Evolutionary conservation across 2,329 filamentous ascomycete species (phyloP), one percentile per base, ranked within the genome.

Genomic region (Paraconiothyrium sp.): DNA sequence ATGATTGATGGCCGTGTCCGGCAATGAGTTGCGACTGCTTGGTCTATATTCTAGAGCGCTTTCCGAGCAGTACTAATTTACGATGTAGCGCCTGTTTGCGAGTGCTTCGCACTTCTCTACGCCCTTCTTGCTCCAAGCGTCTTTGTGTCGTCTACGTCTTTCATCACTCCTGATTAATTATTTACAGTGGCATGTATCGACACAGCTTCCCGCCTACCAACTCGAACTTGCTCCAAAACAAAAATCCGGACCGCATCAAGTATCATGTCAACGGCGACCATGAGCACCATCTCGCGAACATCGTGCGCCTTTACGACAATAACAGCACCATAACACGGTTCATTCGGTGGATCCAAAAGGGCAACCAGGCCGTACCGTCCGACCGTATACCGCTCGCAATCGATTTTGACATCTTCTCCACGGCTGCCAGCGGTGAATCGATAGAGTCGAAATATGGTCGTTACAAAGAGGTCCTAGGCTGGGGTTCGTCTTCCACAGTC

Each of bases 391-490:
- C 98, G 82, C 95, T 94, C 32, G 94, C 88, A 70, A 98, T 94
- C 94, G 94, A 97, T 58, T 94, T 97, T 77, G 94, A 95, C 65
- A 85, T 97, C 68, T 92, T 93, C 76, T 88, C 88, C 22, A 90
- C 90, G 0, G 91, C 90, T 74, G 92, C 90, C 73, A 85, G 90
- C 20, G 90, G 91, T 16, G 88, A 88, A 22, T 93, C 93, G 0
- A 84, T 99, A 52, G 92, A 95, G 1, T 92, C 98, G 76, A 98
- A 98, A 78, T 99, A 99, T 77, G 95, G 95, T 71, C 98, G 98
- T 81, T 98, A 95, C 76, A 94, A 98, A 76, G 95, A 99, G 78
- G 89, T 99, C 37, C 92, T 99, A 27, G 95, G 95, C 20, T 92
- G 94, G 41, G 95, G 95, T 63, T 95, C 95, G 47, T 99, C 98